Evolutionary conservation across 2,329 filamentous ascomycete genomes (phyloP), one percentile per base, ranked within the genome.

Genomic region (Calonectria multiphialidica): DNA sequence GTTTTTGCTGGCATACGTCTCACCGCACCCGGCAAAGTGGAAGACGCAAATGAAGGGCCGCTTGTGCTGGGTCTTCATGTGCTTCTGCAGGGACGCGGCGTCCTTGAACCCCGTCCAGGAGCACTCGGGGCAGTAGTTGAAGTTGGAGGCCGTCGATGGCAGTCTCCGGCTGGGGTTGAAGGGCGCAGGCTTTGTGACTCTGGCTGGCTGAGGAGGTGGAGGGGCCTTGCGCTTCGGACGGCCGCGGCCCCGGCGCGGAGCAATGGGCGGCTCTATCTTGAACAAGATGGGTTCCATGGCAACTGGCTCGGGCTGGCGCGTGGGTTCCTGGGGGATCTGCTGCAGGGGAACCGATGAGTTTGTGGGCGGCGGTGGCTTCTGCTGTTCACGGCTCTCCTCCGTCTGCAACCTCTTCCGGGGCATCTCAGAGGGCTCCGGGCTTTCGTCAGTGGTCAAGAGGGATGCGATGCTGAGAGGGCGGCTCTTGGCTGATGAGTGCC

Each of bases 1-100:
- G 81, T 98, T 98, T 85, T 98, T 98, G 76, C 89, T 92, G 3
- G 90, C 88, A 79, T 98, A 98, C 0, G 88, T 91, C 2, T 92
- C 90, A 0, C 74, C 75, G 84, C 96, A 98, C 42, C 93, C 94
- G 69, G 95, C 97, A 68, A 90, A 92, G 37, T 90, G 86, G 81
- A 98, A 95, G 69, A 95, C 91, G 82, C 96, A 98, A 28, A 88
- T 87, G 80, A 96, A 97, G 0, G 90, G 88, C 0, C 90, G 88
- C 1, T 86, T 88, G 78, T 93, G 90, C 37, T 87, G 82, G 70
- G 86, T 86, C 71, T 87, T 87, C 76, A 86, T 82, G 78, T 91
- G 89, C 59, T 83, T 86, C 61, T 88, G 83, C 2, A 90, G 86
- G 3, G 83, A 76, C 10, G 77, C 77, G 28, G 83, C 79, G 71